Conservation (phyloP, 164 flowering plant genomes). For the Annona squamosa region DNA sequence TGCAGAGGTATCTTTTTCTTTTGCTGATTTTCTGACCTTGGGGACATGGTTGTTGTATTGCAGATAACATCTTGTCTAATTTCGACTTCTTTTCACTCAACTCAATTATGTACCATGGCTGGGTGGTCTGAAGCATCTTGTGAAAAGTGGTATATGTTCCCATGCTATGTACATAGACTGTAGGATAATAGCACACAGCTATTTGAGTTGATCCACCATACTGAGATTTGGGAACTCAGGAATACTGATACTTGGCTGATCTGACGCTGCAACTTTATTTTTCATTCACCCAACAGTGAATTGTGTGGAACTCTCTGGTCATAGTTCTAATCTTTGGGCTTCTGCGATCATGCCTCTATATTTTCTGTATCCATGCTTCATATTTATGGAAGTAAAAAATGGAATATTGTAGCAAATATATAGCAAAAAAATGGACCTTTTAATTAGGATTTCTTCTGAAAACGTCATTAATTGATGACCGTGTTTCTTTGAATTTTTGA, state of each 20-base stretch:
- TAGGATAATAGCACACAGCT: neutral
- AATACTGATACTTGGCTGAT: too few species aligned
- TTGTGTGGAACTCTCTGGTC: neutral
- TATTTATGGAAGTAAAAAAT: neutral
- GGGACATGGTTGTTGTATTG: neutral
- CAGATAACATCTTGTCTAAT: neutral
- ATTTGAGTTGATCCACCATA: too few species aligned
- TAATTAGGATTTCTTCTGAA: neutral
- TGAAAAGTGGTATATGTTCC: neutral
- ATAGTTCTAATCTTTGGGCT: neutral
- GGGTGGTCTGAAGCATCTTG: neutral
- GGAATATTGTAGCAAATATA: neutral
- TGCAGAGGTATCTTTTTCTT: conserved; percentile 56
- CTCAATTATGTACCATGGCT: neutral
- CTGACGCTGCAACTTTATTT: too few species aligned
- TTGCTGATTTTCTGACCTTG: neutral
- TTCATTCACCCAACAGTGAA: too few species aligned
- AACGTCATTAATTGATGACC: neutral
- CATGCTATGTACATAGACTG: neutral
- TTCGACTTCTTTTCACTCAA: neutral
- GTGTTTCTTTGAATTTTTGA: neutral
- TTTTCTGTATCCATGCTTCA: neutral
- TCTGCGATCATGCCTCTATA: neutral
- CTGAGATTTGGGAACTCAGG: too few species aligned
- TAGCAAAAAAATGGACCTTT: neutral